A percentile compares a stretch with the other conserved stretches of the same genome.
Evolutionary conservation across 106 monocot species (phyloP).

Genomic region (Vanilla planifolia): DNA sequence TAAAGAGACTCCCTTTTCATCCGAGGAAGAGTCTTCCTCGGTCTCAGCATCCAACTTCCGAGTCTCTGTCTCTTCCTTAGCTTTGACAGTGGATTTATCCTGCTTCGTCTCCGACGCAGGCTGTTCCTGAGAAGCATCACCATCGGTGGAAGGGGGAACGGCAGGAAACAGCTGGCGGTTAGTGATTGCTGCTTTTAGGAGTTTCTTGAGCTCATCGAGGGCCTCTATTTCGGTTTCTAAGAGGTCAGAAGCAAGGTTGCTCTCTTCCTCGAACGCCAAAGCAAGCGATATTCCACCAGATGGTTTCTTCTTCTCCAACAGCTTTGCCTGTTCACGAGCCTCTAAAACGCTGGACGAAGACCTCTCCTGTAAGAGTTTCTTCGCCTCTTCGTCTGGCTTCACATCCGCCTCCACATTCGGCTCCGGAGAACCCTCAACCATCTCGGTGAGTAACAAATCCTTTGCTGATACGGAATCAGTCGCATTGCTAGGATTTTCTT

Average conservation of each 20-base stretch:
- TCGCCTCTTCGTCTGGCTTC: background rate
- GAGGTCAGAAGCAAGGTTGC: slow-evolving; percentile 26
- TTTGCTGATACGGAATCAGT: background rate
- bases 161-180: slow-evolving; percentile 43
- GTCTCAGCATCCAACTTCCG: too few species aligned
- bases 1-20: background rate
- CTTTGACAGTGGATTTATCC: too few species aligned
- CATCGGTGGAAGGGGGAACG: slow-evolving; percentile 22
- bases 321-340: background rate
- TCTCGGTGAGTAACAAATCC: background rate
- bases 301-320: background rate
- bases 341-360: too few species aligned
- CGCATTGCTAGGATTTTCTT: background rate
- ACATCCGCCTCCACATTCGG: too few species aligned
- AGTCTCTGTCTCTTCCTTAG: too few species aligned
- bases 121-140: too few species aligned
- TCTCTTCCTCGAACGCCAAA: slow-evolving; percentile 44
- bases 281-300: background rate
- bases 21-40: too few species aligned
- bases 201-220: slow-evolving; percentile 22
- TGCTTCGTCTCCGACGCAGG: too few species aligned
- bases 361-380: background rate
- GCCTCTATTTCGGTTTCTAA: slow-evolving; percentile 15
- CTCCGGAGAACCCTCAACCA: too few species aligned
- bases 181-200: slow-evolving; percentile 24